A percentile compares a stretch with the other conserved stretches of the same genome.
Conservation (phyloP, 108 stramenopile genomes). For the Poteriospumella lacustris region DNA sequence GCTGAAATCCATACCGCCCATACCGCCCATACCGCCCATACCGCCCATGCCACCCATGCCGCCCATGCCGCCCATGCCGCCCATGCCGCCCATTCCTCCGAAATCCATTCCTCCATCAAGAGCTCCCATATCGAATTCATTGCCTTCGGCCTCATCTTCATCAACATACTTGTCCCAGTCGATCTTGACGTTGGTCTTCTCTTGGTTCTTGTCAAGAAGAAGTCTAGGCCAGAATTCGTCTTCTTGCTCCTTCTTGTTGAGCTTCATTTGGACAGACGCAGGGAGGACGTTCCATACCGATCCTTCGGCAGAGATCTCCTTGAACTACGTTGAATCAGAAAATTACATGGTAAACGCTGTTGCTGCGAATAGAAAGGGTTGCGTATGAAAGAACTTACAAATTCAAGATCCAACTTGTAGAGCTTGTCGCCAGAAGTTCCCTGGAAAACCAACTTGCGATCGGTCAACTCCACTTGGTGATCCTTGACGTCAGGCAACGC, state of each 20-base stretch:
- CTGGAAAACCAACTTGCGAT: not conserved
- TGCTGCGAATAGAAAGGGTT: not conserved
- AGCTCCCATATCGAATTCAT: constrained; percentile 24
- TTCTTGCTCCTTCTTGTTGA: constrained; percentile 29
- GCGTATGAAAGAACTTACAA: not conserved
- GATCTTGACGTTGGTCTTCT: constrained; percentile 10
- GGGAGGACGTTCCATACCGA: constrained; percentile 17
- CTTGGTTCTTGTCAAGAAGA: not conserved
- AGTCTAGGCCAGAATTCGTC: constrained; percentile 29
- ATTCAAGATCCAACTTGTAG: constrained; percentile 16
- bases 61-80: not conserved
- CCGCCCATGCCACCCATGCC: not conserved
- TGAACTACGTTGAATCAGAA: constrained; percentile 10
- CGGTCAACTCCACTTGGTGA: constrained; percentile 4
- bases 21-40: constrained; percentile 5
- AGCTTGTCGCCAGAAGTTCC: constrained; percentile 10
- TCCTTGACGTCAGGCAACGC: not conserved
- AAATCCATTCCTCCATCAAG: constrained; percentile 21
- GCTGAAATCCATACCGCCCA: not conserved
- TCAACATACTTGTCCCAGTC: constrained; percentile 35
- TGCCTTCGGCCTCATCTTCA: constrained; percentile 30
- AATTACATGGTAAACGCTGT: no score
- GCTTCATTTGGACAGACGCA: constrained; percentile 26
- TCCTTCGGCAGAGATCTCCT: constrained; percentile 20
- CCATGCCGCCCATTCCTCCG: constrained; percentile 3